Evolutionary conservation across 2,329 filamentous ascomycete species (phyloP), one percentile per base, ranked within the genome.

Genomic region (Ceratocystis variospora): DNA sequence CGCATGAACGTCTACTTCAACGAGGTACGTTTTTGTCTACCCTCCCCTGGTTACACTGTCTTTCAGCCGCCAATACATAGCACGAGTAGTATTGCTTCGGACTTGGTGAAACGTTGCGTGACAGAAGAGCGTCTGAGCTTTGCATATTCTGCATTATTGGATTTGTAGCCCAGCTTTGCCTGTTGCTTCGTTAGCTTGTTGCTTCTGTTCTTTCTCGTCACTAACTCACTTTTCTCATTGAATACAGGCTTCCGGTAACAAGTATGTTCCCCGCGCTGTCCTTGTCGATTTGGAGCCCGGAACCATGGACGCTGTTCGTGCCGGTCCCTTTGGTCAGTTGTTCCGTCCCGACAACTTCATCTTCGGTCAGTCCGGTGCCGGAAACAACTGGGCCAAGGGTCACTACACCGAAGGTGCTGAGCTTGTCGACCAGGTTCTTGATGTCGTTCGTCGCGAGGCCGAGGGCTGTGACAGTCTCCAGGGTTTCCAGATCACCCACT

Each of bases 371-470:
- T 97, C 94, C 74, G 93, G 94, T 85, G 94, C 94, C 78, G 94
- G 94, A 81, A 99, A 99, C 90, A 97, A 97, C 87, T 99, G 94
- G 94, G 94, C 94, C 80, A 99, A 97, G 88, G 94, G 94, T 82
- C 94, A 99, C 79, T 99, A 99, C 86, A 99, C 94, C 71, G 94
- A 99, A 83, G 94, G 94, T 86, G 94, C 94, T 73, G 94, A 99
- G 83, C 86, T 97, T 70, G 94, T 99, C 73, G 94, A 99, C 83
- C 85, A 96, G 76, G 94, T 99, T 73, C 87, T 99, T 73, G 94
- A 97, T 77, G 94, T 99, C 72, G 93, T 99, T 76, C 94, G 94
- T 77, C 93, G 94, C 75, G 94, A 99, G 85, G 93, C 94, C 72
- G 94, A 99, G 82, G 90, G 89, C 78, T 97, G 94, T 77, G 94